Conservation (phyloP, 2,329 filamentous ascomycete genomes). For the Calonectria pseudoturangicola region DNA sequence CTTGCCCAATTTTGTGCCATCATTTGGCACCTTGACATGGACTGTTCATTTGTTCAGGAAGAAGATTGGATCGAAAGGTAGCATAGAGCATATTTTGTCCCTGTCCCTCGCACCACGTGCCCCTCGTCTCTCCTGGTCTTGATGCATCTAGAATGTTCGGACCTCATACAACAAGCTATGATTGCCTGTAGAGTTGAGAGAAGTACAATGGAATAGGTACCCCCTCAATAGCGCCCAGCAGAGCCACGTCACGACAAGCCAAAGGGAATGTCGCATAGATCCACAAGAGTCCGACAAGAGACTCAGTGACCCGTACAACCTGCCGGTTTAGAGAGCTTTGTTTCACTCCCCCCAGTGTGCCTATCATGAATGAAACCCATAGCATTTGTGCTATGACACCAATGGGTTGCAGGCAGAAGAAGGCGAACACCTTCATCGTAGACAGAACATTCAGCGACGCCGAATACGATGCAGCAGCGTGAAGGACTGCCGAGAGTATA, state of each 20-base stretch:
- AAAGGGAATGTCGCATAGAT: not conserved
- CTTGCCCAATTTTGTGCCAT: too few relatives aligned
- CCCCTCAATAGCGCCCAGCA: not conserved
- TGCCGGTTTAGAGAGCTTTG: not conserved
- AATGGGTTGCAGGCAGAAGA: not conserved
- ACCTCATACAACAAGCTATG: not conserved
- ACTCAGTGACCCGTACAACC: not conserved
- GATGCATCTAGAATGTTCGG: too few relatives aligned
- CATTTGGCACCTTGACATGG: too few relatives aligned
- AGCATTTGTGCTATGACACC: not conserved
- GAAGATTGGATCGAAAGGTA: too few relatives aligned
- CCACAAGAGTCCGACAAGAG: constrained; percentile 3
- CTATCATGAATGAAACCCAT: not conserved
- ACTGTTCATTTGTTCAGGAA: too few relatives aligned
- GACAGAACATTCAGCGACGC: not conserved
- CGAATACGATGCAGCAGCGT: not conserved
- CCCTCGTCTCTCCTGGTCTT: too few relatives aligned
- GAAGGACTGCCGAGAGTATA: not conserved
- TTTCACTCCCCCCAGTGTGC: not conserved
- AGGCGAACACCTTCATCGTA: not conserved
- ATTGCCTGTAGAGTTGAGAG: not conserved
- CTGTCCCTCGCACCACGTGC: too few relatives aligned
- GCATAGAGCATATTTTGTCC: too few relatives aligned
- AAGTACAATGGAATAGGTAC: not conserved
- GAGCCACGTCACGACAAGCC: not conserved